These are phyloP conservation scores for Penicillium robsamsonii DNA, from an alignment of 495 filamentous ascomycete genomes.

Conservation along the genomic window DNA sequence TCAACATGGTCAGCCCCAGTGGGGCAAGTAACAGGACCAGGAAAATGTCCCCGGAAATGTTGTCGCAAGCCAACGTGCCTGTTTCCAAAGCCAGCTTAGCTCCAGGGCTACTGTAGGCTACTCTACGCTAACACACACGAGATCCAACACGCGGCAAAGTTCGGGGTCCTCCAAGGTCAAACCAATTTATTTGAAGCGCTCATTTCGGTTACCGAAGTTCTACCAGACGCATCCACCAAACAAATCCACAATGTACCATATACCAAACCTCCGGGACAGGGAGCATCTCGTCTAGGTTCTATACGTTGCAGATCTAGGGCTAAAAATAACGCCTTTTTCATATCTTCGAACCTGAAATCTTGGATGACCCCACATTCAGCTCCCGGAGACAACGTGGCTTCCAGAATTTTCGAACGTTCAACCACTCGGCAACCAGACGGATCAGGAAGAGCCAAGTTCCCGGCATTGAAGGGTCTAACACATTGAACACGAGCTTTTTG, in stretches of 20 bases:
- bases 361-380: conserved; percentile 8
- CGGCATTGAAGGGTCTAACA: not conserved
- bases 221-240: not conserved
- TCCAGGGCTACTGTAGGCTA: not conserved
- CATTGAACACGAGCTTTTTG: not conserved
- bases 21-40: conserved; percentile 1
- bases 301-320: conserved; percentile 20
- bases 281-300: not conserved
- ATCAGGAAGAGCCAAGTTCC: not conserved
- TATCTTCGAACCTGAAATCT: not conserved
- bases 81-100: not conserved
- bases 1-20: not conserved
- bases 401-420: conserved; percentile 15
- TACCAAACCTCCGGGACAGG: not conserved
- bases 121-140: not conserved
- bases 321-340: conserved; percentile 12
- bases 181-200: conserved; percentile 3
- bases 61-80: not conserved
- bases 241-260: conserved; percentile 4
- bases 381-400: conserved; percentile 26
- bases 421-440: conserved; percentile 5
- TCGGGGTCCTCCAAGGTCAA: not conserved
- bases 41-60: conserved; percentile 1
- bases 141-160: not conserved
- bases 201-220: conserved; percentile 3